A percentile compares a stretch with the other conserved stretches of the same genome.
Evolutionary conservation across 164 flowering plant species (phyloP).

Genomic region (Cinnamomum chago): DNA sequence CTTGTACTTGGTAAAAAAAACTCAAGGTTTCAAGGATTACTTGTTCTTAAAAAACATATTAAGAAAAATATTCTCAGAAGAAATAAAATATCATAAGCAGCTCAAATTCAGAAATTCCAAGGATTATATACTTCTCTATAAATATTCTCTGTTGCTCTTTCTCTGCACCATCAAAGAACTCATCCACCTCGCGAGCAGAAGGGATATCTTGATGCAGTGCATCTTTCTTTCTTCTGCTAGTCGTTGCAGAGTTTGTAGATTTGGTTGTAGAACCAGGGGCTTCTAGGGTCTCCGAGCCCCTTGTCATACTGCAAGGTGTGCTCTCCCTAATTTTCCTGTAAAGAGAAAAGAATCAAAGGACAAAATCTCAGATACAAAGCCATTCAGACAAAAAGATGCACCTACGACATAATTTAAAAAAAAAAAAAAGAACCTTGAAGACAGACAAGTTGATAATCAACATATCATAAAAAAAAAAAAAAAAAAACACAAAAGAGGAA

Average conservation of each 20-base stretch:
- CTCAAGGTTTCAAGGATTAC: too few relatives aligned
- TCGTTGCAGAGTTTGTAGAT: constrained; percentile 21
- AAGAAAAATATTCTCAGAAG: not conserved
- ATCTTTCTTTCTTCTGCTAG: constrained; percentile 26
- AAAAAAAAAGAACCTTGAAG: not conserved
- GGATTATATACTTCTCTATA: constrained; percentile 48
- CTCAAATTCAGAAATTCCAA: not conserved
- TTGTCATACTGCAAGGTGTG: constrained; percentile 72
- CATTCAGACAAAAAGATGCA: not conserved
- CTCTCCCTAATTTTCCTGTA: constrained; percentile 74
- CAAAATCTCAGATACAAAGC: not conserved
- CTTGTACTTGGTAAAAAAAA: not conserved
- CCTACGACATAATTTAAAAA: not conserved
- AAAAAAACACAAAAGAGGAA: not conserved
- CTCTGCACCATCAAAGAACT: constrained; percentile 69
- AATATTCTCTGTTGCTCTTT: constrained; percentile 56
- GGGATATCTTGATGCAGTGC: constrained; percentile 43
- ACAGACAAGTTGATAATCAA: not conserved
- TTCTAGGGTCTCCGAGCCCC: constrained; percentile 34
- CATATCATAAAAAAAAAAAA: not conserved
- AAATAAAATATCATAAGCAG: not conserved
- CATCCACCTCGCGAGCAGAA: constrained; percentile 67
- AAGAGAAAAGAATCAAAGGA: not conserved
- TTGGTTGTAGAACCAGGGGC: constrained; percentile 76
- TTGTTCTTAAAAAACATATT: too few relatives aligned